Conservation (phyloP, 2,329 filamentous ascomycete species). For the Capronia americana region DNA sequence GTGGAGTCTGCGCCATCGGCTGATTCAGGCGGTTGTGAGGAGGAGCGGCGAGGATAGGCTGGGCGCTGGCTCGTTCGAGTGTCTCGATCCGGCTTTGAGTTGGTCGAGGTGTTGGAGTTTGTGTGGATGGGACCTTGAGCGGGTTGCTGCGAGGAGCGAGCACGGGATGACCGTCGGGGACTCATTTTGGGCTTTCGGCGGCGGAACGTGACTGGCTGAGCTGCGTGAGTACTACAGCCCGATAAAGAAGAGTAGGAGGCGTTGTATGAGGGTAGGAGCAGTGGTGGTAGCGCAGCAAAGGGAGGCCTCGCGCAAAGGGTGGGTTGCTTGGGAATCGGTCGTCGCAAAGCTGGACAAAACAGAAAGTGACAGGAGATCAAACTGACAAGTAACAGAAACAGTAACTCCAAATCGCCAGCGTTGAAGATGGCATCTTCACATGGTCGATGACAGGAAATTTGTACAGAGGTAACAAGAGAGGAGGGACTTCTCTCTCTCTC, state of each 20-base stretch:
- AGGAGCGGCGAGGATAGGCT: slow-evolving; percentile 75
- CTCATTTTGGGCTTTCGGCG: slow-evolving; percentile 55
- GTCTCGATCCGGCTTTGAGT: slow-evolving; percentile 75
- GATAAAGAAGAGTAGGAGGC: background rate
- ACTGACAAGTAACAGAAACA: slow-evolving; percentile 6
- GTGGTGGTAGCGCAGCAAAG: slow-evolving; percentile 13
- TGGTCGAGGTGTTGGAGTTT: slow-evolving; percentile 67
- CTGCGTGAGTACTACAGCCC: background rate
- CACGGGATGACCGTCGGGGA: slow-evolving; percentile 89
- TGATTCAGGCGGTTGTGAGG: slow-evolving; percentile 62
- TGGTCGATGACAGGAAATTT: slow-evolving; percentile 10
- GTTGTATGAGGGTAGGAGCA: slow-evolving; percentile 7
- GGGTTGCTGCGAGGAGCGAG: slow-evolving; percentile 75
- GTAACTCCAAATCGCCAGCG: slow-evolving; percentile 20
- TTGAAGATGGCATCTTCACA: slow-evolving; percentile 28
- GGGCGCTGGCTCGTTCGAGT: slow-evolving; percentile 74
- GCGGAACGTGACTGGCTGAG: background rate
- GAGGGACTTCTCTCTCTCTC: background rate
- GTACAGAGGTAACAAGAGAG: slow-evolving; percentile 1
- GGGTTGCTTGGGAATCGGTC: slow-evolving; percentile 22
- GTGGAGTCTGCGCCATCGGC: slow-evolving; percentile 60
- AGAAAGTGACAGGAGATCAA: slow-evolving; percentile 6
- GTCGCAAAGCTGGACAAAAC: slow-evolving; percentile 15
- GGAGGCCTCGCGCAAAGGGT: slow-evolving; percentile 21
- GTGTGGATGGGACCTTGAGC: slow-evolving; percentile 76